These are phyloP conservation scores for Elongisporangium undulatum DNA, from an alignment of 352 stramenopile species.

Conservation along the genomic window DNA sequence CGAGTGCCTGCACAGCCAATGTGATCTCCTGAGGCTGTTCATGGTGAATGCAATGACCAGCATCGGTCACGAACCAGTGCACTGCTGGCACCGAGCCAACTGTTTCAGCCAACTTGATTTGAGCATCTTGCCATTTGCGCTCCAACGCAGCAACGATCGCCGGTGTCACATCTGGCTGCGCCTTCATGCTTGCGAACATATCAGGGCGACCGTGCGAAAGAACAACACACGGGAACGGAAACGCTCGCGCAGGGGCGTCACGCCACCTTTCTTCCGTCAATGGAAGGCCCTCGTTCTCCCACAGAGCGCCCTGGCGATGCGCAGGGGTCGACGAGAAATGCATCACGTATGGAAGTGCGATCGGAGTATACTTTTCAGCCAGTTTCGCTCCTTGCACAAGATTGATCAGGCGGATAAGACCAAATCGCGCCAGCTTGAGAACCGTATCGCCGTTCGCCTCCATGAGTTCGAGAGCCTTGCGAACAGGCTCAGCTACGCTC, in stretches of 20 bases:
- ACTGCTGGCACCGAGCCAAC: conserved; percentile 31
- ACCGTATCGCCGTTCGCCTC: conserved; percentile 62
- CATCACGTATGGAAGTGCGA: conserved; percentile 52
- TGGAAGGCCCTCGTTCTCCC: conserved; percentile 53
- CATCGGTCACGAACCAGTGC: conserved; percentile 47
- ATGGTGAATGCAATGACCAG: conserved; percentile 70
- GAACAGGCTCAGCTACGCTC: conserved; percentile 51
- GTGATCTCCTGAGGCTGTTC: conserved; percentile 61
- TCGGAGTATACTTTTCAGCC: conserved; percentile 42
- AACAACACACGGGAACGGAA: conserved; percentile 56
- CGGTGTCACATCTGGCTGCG: conserved; percentile 38
- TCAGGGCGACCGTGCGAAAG: conserved; percentile 57
- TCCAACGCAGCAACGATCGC: conserved; percentile 42
- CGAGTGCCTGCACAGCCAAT: conserved; percentile 51
- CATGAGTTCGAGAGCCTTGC: conserved; percentile 47
- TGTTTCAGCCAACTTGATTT: conserved; percentile 43
- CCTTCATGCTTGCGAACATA: conserved; percentile 72
- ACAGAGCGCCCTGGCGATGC: conserved; percentile 48
- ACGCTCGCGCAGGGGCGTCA: conserved; percentile 11
- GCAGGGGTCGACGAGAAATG: conserved; percentile 60
- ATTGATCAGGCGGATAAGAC: conserved; percentile 66
- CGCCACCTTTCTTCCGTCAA: conserved; percentile 61
- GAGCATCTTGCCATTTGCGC: conserved; percentile 58
- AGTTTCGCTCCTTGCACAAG: conserved; percentile 58
- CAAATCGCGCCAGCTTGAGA: conserved; percentile 41